Evolutionary conservation across 2,329 filamentous ascomycete genomes (phyloP).

Genomic region (Talaromyces piceae): DNA sequence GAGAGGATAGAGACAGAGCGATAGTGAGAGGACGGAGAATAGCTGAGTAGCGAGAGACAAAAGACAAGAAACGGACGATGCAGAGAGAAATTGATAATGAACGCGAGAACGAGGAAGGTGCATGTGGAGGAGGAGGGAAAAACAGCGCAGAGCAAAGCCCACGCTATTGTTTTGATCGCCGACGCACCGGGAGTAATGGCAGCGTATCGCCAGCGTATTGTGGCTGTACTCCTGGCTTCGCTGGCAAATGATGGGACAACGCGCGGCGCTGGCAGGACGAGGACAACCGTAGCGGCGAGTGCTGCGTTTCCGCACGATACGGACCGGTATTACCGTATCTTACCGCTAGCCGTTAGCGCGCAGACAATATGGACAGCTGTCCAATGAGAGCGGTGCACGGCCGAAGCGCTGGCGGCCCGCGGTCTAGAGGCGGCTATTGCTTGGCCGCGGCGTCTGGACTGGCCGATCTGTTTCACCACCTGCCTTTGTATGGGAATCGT

Average conservation of each 20-base stretch:
- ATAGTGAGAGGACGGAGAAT: neutral
- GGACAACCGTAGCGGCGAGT: neutral
- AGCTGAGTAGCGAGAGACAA: neutral
- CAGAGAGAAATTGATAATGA: neutral
- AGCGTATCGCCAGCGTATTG: neutral
- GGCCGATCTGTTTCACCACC: neutral
- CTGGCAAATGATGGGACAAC: neutral
- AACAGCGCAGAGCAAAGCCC: neutral
- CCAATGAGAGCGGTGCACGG: neutral
- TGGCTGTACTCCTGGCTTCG: neutral
- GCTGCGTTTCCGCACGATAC: neutral
- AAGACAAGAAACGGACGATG: too few species aligned
- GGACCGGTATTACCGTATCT: neutral
- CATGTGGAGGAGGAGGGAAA: neutral
- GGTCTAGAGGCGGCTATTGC: neutral
- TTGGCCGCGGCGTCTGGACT: neutral
- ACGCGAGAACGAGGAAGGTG: neutral
- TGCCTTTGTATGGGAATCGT: too few species aligned
- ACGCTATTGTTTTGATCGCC: slow-evolving; percentile 1
- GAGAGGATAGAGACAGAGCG: neutral
- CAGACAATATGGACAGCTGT: neutral
- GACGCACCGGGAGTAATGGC: neutral
- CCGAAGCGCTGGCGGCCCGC: neutral
- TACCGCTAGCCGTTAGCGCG: neutral
- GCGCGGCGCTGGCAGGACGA: too few species aligned